A percentile compares a stretch with the other conserved stretches of the same genome.
These are phyloP conservation scores for Aureococcus anophagefferens DNA, from an alignment of 108 stramenopile species.

Conservation along the genomic window DNA sequence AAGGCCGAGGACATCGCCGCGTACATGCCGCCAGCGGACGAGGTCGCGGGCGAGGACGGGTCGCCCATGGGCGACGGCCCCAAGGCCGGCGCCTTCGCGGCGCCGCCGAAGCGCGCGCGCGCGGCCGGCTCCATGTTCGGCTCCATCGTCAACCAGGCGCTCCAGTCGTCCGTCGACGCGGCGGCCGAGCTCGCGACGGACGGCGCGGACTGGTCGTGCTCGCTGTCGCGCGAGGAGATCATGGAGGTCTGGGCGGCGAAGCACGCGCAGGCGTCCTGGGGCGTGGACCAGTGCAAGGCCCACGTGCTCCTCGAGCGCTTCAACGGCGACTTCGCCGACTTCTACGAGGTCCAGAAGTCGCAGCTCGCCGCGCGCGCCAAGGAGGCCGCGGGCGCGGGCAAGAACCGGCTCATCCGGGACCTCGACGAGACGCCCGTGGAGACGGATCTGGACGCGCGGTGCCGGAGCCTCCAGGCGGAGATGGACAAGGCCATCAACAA, in stretches of 20 bases:
- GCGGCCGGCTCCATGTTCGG: background rate
- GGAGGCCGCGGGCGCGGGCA: conserved; percentile 2
- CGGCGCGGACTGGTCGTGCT: conserved; percentile 13
- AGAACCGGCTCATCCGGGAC: background rate
- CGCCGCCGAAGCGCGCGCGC: no score
- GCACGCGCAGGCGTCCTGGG: conserved; percentile 8
- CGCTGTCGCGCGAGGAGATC: conserved; percentile 21
- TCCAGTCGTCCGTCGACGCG: no score
- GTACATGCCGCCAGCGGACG: background rate
- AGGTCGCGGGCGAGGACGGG: background rate
- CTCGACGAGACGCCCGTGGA: background rate
- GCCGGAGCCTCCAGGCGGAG: conserved; percentile 33
- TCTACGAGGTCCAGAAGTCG: background rate
- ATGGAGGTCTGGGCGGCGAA: conserved; percentile 27
- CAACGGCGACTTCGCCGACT: conserved; percentile 15
- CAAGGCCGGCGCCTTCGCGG: background rate
- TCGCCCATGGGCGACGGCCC: background rate
- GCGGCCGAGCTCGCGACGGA: no score
- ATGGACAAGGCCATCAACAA: conserved; percentile 34
- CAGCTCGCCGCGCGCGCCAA: background rate
- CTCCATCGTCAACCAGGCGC: no score
- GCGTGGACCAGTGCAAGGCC: conserved; percentile 22
- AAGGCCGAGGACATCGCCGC: no score
- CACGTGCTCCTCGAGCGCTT: conserved; percentile 27
- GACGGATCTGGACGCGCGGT: conserved; percentile 38